Evolutionary conservation across 2,329 filamentous ascomycete species (phyloP), one percentile per base, ranked within the genome.

Genomic region (Epichloe typhina): DNA sequence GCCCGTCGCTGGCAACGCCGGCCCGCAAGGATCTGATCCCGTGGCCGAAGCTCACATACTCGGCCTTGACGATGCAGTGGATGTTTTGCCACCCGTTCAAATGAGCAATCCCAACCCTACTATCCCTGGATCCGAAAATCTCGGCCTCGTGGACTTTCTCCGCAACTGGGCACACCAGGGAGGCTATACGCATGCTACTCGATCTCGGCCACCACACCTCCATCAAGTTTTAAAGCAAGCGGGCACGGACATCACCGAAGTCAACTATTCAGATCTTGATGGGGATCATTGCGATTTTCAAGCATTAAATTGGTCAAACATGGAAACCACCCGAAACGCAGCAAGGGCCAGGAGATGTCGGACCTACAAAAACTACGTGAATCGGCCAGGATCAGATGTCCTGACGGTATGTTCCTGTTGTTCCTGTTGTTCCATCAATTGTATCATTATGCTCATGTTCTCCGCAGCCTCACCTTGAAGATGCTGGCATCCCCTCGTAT

Each of bases 281-380:
- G 79, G 77, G 1, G 77, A 83, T 46, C 50, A 57, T 45, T 78
- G 67, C 51, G 80, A 84, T 57, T 61, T 81, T 23, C 80, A 84
- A 58, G 77, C 79, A 47, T 67, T 83, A 37, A 64, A 81, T 58
- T 83, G 80, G 80, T 56, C 62, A 2, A 62, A 67, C 12, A 64
- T 83, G 55, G 73, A 73, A 2, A 73, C 79, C 2, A 71, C 71
- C 11, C 72, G 78, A 50, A 57, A 57, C 23, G 62, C 69, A 23
- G 80, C 78, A 3, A 70, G 77, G 23, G 61, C 68, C 44, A 68
- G 69, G 50, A 72, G 80, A 19, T 56, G 62, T 41, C 53, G 62
- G 13, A 75, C 71, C 1, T 83, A 81, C 58, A 71, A 62, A 48
- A 83, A 83, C 57, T 82, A 82, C 54, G 72, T 72, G 33, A 83